A percentile compares a stretch with the other conserved stretches of the same genome.
These are phyloP conservation scores for Penicillium atrosanguineum DNA, from an alignment of 495 filamentous ascomycete genomes.

Conservation along the genomic window DNA sequence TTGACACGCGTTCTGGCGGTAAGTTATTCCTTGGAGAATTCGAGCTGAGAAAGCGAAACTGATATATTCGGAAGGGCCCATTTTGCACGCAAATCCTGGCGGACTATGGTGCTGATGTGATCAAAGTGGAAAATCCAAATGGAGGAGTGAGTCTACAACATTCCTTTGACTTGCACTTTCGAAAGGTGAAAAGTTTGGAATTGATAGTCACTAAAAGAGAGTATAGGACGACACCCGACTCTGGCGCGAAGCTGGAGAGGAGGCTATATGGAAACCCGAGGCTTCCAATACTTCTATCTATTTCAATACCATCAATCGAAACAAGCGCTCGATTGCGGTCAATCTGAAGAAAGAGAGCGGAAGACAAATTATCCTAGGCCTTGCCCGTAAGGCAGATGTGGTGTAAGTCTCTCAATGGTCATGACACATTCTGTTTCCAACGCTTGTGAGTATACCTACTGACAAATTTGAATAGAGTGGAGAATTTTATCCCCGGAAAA, in stretches of 20 bases:
- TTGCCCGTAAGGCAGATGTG: constrained; percentile 73
- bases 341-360: constrained; percentile 74
- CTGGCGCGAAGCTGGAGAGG: constrained; percentile 19
- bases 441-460: neutral
- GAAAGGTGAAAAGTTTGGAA: neutral
- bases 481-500: constrained; percentile 85
- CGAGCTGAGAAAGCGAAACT: neutral
- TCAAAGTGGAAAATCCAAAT: constrained; percentile 86
- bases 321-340: constrained; percentile 83
- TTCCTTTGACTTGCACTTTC: neutral
- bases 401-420: constrained; percentile 32
- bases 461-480: constrained; percentile 48
- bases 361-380: constrained; percentile 67
- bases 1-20: constrained; percentile 89
- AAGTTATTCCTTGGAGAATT: constrained; percentile 27
- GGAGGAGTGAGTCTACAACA: constrained; percentile 50
- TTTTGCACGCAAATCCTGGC: constrained; percentile 93
- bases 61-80: constrained; percentile 43
- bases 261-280: constrained; percentile 19
- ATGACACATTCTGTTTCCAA: neutral
- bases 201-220: constrained; percentile 25
- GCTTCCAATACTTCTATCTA: constrained; percentile 18
- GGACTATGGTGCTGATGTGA: constrained; percentile 85
- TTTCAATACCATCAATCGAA: constrained; percentile 60
- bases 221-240: constrained; percentile 23